A percentile compares a stretch with the other conserved stretches of the same genome.
Evolutionary conservation across 2,329 filamentous ascomycete species (phyloP).

Genomic region (Dactylellina drechsleri): DNA sequence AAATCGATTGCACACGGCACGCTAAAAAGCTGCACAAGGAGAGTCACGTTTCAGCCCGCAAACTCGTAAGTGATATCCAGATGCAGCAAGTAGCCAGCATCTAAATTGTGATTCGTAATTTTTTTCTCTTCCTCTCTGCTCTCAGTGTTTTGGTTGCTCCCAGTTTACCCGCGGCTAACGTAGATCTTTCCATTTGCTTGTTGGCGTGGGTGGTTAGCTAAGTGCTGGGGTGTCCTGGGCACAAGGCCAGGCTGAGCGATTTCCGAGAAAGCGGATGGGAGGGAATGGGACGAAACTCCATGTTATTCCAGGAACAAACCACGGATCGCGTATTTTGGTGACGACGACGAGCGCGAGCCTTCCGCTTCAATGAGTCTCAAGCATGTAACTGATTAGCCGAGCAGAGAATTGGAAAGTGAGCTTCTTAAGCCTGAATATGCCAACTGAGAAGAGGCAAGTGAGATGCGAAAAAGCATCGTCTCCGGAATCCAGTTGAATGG

Average conservation of each 20-base stretch:
- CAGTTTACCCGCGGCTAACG: constrained; percentile 49
- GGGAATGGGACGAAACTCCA: constrained; percentile 28
- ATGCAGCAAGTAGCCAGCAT: constrained; percentile 45
- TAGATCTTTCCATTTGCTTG: constrained; percentile 40
- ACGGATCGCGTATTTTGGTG: constrained; percentile 33
- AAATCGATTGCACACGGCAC: constrained; percentile 46
- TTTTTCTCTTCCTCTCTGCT: constrained; percentile 10
- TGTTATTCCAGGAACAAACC: constrained; percentile 29
- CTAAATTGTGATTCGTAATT: constrained; percentile 50
- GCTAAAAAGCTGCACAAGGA: constrained; percentile 37
- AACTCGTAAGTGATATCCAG: constrained; percentile 40
- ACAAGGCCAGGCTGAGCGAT: constrained; percentile 39
- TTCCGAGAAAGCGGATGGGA: constrained; percentile 49
- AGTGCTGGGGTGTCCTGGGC: not conserved
- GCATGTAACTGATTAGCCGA: constrained; percentile 49
- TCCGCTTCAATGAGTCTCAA: constrained; percentile 16
- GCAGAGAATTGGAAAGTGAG: constrained; percentile 19
- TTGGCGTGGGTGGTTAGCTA: constrained; percentile 31
- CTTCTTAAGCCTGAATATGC: constrained; percentile 43
- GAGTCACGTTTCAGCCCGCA: constrained; percentile 53
- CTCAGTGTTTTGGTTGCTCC: constrained; percentile 28
- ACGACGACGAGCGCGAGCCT: not conserved
- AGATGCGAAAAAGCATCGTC: constrained; percentile 19
- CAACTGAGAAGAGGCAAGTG: constrained; percentile 5
- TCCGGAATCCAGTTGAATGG: constrained; percentile 49